Base-by-base conservation (phyloP, 768 basidiomycete species). In the Peribolospora baueri region DNA sequence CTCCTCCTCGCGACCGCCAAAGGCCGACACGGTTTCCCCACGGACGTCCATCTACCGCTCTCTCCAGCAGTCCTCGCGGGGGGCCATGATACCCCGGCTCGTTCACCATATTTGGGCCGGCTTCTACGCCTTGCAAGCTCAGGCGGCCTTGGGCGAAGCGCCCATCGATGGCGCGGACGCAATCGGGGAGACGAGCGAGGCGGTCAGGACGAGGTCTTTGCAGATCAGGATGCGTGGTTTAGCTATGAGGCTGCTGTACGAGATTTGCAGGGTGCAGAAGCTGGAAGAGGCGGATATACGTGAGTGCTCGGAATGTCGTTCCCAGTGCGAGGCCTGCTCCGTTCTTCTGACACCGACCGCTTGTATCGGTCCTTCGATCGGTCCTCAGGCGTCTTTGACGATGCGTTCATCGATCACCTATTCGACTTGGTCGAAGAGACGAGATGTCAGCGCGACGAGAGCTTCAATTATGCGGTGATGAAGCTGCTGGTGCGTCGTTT, bases 401-500 rank as follows among this genome's bases (percentile, higher is more conserved):
- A 91, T 59, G 51, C 70, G 0, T 93, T 95, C 66, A 79, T 98
- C 50, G 84, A 88, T 57, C 76, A 80, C 62, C 68, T 98, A 49
- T 91, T 93, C 61, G 83, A 91, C 52, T 75, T 97, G 47, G 85
- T 98, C 45, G 93, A 98, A 65, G 78, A 82, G 61, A 97, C 93
- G 0, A 73, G 84, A 49, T 74, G 81, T 59, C 77, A 84, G 70
- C 76, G 78, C 2, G 90, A 97, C 62, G 93, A 98, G 58, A 77
- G 80, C 0, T 81, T 95, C 68, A 97, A 95, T 63, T 97, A 95
- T 65, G 80, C 84, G 1, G 80, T 95, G 43, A 90, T 98, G 66
- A 90, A 90, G 65, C 73, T 95, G 42, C 79, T 97, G 58, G 90
- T 90, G 62, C 65, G 81, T 67, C 13, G 14, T 7, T 52, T 25